A percentile compares a stretch with the other conserved stretches of the same genome.
Evolutionary conservation across 768 basidiomycete genomes (phyloP).

Genomic region (Nevesoporus exiguus): DNA sequence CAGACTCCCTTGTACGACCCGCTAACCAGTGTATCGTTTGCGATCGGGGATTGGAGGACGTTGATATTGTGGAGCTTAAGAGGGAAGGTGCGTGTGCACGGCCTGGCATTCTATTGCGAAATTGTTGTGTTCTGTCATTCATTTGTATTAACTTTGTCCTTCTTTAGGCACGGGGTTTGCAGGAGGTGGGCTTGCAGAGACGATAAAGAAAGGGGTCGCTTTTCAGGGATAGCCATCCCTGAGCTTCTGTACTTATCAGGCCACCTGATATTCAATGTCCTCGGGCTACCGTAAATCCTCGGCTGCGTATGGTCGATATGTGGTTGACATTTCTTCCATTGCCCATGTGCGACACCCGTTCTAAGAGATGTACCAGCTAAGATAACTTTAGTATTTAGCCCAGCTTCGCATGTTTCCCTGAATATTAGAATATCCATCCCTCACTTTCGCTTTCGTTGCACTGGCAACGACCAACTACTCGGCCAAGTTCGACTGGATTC

Average conservation of each 20-base stretch:
- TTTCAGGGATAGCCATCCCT: slow-evolving; percentile 69
- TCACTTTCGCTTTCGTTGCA: too few species aligned
- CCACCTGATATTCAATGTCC: not conserved
- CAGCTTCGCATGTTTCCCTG: too few species aligned
- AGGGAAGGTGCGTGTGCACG: slow-evolving; percentile 67
- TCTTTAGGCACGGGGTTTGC: slow-evolving; percentile 89
- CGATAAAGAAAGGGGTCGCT: slow-evolving; percentile 70
- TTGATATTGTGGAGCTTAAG: slow-evolving; percentile 78
- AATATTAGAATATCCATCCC: too few species aligned
- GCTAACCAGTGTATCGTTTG: slow-evolving; percentile 85
- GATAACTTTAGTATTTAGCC: too few species aligned
- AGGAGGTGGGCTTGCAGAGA: slow-evolving; percentile 92
- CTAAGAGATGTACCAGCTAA: too few species aligned
- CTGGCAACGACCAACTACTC: too few species aligned
- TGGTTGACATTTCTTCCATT: not conserved
- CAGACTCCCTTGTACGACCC: slow-evolving; percentile 79
- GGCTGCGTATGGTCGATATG: not conserved
- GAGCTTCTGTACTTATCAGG: slow-evolving; percentile 1
- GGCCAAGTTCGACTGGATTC: too few species aligned
- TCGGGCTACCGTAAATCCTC: slow-evolving; percentile 1
- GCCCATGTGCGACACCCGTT: not conserved
- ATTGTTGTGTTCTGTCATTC: not conserved
- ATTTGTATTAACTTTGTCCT: slow-evolving; percentile 1
- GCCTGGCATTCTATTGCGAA: not conserved
- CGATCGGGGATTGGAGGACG: slow-evolving; percentile 58